Evolutionary conservation across 1,284 basidiomycete species (phyloP).

Genomic region (Ceratobasidium sp.): DNA sequence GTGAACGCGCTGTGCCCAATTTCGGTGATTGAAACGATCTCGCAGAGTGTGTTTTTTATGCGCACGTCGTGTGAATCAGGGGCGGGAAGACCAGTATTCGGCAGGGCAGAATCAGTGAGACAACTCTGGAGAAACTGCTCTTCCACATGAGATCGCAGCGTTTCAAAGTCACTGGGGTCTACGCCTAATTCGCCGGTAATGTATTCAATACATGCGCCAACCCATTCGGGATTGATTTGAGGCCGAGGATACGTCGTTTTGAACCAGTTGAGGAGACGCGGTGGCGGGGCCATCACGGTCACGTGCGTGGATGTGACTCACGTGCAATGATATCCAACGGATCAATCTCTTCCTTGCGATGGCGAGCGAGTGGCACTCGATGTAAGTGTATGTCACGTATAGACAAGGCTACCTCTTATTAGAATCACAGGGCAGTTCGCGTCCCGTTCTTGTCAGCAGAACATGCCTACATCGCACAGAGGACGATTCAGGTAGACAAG

Average conservation of each 20-base stretch:
- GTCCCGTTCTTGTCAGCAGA: constrained; percentile 78
- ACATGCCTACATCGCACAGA: constrained; percentile 81
- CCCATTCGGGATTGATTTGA: constrained; percentile 61
- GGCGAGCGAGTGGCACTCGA: constrained; percentile 38
- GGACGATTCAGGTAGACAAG: constrained; percentile 84
- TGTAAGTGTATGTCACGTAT: constrained; percentile 21
- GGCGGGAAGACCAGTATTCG: constrained; percentile 70
- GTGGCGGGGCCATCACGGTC: constrained; percentile 39
- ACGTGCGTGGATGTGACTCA: constrained; percentile 24
- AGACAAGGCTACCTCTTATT: background rate
- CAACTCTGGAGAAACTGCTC: constrained; percentile 75
- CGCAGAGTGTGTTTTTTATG: constrained; percentile 64
- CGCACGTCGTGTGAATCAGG: constrained; percentile 55
- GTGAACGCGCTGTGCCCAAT: constrained; percentile 77
- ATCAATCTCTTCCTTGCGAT: constrained; percentile 21
- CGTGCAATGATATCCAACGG: background rate
- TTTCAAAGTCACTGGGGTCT: constrained; percentile 58
- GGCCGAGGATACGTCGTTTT: constrained; percentile 18
- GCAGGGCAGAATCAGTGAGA: constrained; percentile 72
- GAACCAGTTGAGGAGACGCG: constrained; percentile 35
- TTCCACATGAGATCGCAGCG: constrained; percentile 65
- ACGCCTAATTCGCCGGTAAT: constrained; percentile 63
- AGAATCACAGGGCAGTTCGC: constrained; percentile 67
- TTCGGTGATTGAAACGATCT: constrained; percentile 77
- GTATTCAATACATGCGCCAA: constrained; percentile 74